Evolutionary conservation across 768 basidiomycete genomes (phyloP), one percentile per base, ranked within the genome.

Genomic region (Vararia minispora): DNA sequence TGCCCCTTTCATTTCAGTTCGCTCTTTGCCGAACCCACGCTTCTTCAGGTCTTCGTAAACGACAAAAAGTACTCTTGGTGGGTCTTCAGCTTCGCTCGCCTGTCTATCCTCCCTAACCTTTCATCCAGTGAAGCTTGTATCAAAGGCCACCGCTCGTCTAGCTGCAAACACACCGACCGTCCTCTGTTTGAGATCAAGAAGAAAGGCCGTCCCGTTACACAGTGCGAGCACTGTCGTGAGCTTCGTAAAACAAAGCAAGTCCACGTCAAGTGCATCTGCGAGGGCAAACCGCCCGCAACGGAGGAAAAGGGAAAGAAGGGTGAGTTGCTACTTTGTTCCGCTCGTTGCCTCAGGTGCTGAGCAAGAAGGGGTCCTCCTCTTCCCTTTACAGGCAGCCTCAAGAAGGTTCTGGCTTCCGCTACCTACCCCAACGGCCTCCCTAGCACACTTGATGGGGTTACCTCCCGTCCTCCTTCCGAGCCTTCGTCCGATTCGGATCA

Each of bases 171-270:
- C 54, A 76, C 76, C 22, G 85, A 89, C 49, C 69, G 91, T 14
- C 88, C 89, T 4, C 66, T 95, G n/a, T 90, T 86, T 45, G 87
- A 92, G 57, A 79, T 94, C 42, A 87, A 90, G 68, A 86, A 83
- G 66, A 91, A 94, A 56, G 91, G 91, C 2, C 71, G 91, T 6
- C 91, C 91, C 0, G 74, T 89, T 12, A 88, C 90, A 6, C 90
- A 94, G 56, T 95, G 91, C 60, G 69, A 74, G 38, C 77, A 76
- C 48, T 94, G 91, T 54, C 76, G 87, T 25, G 75, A 86, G 49
- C 68, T 85, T 24, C 73, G 90, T 13, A 80, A 86, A 58, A 79
- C 78, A 29, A 81, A 77, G 58, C 76, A 72, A 44, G 67, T 88
- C 23, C 87, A 90, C 53, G 81, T 83, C 23, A 88, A 84, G 52